Evolutionary conservation across 805 yeast species (phyloP).

Genomic region (Spathaspora arborariae): DNA sequence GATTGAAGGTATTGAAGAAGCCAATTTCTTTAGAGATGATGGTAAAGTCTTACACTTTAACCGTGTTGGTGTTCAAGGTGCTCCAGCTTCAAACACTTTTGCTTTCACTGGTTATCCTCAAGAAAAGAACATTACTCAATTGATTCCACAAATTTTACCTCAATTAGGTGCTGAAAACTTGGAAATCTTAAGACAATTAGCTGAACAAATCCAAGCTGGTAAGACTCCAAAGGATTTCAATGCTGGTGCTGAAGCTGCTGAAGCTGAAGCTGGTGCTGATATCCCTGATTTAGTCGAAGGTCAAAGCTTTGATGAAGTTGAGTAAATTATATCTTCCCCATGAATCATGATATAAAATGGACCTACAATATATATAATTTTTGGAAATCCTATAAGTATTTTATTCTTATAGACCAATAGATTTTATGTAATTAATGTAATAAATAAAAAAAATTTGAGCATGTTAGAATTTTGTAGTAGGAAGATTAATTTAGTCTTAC

Average conservation of each 20-base stretch:
- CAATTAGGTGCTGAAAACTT: conserved; percentile 96
- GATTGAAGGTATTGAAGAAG: conserved; percentile 89
- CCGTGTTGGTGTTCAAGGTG: conserved; percentile 94
- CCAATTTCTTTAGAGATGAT: conserved; percentile 95
- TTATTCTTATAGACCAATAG: background rate
- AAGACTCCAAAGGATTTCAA: conserved; percentile 46
- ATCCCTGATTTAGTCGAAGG: conserved; percentile 84
- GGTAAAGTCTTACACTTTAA: conserved; percentile 94
- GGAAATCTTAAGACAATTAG: conserved; percentile 82
- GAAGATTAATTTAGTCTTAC: too few relatives aligned
- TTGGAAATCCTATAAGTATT: background rate
- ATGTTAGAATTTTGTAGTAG: background rate
- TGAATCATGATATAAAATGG: background rate
- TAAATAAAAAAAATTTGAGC: background rate
- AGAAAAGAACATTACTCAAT: conserved; percentile 86
- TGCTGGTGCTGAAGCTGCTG: conserved; percentile 42
- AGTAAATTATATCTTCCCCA: conserved; percentile 22
- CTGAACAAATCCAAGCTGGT: conserved; percentile 77
- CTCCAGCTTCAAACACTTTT: conserved; percentile 85
- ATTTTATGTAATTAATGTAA: conserved; percentile 1
- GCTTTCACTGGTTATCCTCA: conserved; percentile 94
- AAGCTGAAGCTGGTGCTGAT: conserved; percentile 46
- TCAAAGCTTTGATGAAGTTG: conserved; percentile 73
- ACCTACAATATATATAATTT: background rate
- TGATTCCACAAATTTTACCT: conserved; percentile 90